Base-by-base conservation (phyloP, 176 grass and related monocot species). In the Cenchrus fungigraminus region DNA sequence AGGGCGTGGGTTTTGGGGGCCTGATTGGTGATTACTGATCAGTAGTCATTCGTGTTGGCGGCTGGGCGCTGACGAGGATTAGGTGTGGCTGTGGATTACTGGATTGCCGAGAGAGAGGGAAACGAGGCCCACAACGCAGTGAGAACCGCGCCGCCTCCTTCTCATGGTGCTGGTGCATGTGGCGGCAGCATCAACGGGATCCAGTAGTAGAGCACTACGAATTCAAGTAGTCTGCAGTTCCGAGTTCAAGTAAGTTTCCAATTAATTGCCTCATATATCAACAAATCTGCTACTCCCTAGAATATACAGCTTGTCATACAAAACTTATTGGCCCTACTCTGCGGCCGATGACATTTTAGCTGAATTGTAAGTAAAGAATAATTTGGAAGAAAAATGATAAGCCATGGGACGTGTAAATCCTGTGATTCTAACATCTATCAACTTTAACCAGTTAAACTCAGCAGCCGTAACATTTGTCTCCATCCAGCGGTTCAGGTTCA, bases 271-370 rank as follows among this genome's bases (percentile, higher is more conserved):
- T 62, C 59, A 12, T 62, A 62, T 62, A 62, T 87, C 68, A 74
- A 32, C 45, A 64, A 75, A 80, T 47, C 62, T 15, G 31, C 71
- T 44, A 74, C 6, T 28, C 40, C 84, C 89, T 84, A 91, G 76
- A 83, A 90, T 90, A 83, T 87, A 86, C 89, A 90, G 13, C 25
- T 83, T 79, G 19, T 55, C 37, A 31, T 79, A 89, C 84, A 88
- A 76, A 85, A 75, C 53, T 89, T 86, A 86, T 88, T 83, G 73
- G 31, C 53, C 68, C 83, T 89, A 86, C 65, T 42, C 83, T 86
- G 68, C 54, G 57, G 44, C 28, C 28, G 28, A 76, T 37, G 43
- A 55, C 40, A 74, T 19, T 81, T 71, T 71, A 28, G 65, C 16
- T 15, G 34, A 71, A 82, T 31, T 1, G 1, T 28, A 57, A 25